Evolutionary conservation across 2,329 filamentous ascomycete species (phyloP), one percentile per base, ranked within the genome.

Genomic region (Phaeophleospora eucalypticola): DNA sequence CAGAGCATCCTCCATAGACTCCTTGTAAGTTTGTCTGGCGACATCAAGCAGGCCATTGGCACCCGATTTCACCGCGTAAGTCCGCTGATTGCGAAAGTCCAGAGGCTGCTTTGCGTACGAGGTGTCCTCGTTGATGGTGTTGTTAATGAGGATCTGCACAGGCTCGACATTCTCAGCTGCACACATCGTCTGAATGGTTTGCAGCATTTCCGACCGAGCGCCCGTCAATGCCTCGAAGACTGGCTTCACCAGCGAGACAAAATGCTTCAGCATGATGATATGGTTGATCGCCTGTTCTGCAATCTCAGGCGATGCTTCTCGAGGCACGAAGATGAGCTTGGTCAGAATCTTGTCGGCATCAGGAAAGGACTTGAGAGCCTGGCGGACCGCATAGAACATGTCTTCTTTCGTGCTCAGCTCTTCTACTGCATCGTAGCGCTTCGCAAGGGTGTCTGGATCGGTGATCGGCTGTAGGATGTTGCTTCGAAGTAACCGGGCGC

Each of bases 401-500:
- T 90, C 86, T 62, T 95, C 88, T 43, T 87, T 89, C 1, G 77
- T 80, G 1, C 83, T 83, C 16, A 98, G 69, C 65, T 97, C 91
- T 48, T 89, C 83, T 0, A 98, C 71, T 0, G 90, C 89, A 60
- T 93, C 85, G 53, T 89, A 91, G 3, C 93, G 81, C 24, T 78
- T 81, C 1, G 70, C 71, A 14, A 98, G 77, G 12, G 87, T 84
- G 2, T 77, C 72, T 3, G 77, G 68, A 44, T 84, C 79, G 0
- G 88, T 96, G 0, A 88, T 86, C 3, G 93, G 93, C 60, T 98
- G 93, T 2, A 97, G 71, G 24, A 98, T 84, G 55, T 87, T 95
- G 64, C 83, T 89, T 46, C 89, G 79, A 19, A 98, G 77, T 53
- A 95, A 77, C 41, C 93, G 81, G 4, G 82, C 77, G 2, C 93